A percentile compares a stretch with the other conserved stretches of the same genome.
Conservation (phyloP, 306 rosid species). For the Fragaria iinumae region DNA sequence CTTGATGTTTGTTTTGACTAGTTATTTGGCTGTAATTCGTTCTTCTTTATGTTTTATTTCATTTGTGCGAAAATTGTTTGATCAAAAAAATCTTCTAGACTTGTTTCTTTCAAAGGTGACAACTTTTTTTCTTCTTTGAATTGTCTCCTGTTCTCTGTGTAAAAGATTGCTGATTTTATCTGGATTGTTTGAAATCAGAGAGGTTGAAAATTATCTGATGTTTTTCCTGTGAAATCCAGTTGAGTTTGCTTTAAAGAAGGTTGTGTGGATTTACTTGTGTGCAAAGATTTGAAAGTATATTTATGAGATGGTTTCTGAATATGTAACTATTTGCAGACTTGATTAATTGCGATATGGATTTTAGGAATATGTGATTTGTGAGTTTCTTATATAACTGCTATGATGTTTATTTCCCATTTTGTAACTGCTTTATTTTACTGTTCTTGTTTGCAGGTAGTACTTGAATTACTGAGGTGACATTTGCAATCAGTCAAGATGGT, state of each 20-base stretch:
- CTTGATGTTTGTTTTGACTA: neutral
- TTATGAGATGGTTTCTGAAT: no score
- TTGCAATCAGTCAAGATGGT: slow-evolving; percentile 57
- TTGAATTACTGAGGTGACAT: neutral
- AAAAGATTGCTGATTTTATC: neutral
- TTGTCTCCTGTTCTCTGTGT: neutral
- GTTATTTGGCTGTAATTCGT: neutral
- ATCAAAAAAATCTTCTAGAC: no score
- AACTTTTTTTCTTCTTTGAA: neutral
- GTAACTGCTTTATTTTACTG: neutral
- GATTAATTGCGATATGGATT: neutral
- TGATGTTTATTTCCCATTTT: slow-evolving; percentile 4
- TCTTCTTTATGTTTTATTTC: no score
- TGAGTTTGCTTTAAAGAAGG: neutral
- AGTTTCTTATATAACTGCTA: neutral
- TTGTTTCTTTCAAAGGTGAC: neutral
- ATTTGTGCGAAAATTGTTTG: no score
- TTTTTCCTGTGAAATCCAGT: no score
- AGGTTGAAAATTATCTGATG: neutral
- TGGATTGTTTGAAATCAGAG: neutral
- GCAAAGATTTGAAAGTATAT: no score
- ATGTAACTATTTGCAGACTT: neutral
- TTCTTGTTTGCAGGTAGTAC: slow-evolving; percentile 15
- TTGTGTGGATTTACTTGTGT: neutral
- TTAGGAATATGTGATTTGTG: neutral